phyloP scores from a whole-genome alignment of 768 basidiomycete species.

The Pulveroboletus sp. region DNA sequence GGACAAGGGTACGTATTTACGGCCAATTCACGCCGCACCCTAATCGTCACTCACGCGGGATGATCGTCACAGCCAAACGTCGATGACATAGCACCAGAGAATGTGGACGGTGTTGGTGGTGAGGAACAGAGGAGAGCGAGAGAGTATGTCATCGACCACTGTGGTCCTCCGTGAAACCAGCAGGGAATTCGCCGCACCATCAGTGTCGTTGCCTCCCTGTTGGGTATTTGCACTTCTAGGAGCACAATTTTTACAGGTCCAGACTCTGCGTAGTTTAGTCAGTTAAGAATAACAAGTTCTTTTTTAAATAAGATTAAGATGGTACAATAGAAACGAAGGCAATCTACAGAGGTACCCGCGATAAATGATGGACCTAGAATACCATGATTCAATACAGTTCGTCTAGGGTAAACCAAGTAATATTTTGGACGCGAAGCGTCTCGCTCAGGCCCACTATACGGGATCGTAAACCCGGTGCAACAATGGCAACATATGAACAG shows the following conservation, averaged over 20 bases:
- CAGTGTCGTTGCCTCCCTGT: background rate
- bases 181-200: background rate
- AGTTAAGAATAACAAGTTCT: background rate
- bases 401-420: conserved; percentile 6
- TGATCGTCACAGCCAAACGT: conserved; percentile 59
- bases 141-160: conserved; percentile 71
- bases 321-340: conserved; percentile 12
- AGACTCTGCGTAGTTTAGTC: conserved; percentile 1
- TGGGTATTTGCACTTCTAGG: background rate
- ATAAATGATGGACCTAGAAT: conserved; percentile 1
- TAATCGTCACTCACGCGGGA: conserved; percentile 1
- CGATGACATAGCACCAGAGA: conserved; percentile 85
- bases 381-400: background rate
- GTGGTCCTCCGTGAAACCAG: conserved; percentile 43
- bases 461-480: background rate
- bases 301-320: conserved; percentile 2
- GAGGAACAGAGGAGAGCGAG: conserved; percentile 77
- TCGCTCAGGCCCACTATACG: background rate
- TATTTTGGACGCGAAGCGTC: background rate
- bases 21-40: background rate
- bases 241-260: background rate
- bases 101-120: conserved; percentile 88
- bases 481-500: background rate
- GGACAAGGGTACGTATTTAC: conserved; percentile 64
- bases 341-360: background rate